Evolutionary conservation across 208 protist species (phyloP).

Genomic region (Leishmania lainsoni): DNA sequence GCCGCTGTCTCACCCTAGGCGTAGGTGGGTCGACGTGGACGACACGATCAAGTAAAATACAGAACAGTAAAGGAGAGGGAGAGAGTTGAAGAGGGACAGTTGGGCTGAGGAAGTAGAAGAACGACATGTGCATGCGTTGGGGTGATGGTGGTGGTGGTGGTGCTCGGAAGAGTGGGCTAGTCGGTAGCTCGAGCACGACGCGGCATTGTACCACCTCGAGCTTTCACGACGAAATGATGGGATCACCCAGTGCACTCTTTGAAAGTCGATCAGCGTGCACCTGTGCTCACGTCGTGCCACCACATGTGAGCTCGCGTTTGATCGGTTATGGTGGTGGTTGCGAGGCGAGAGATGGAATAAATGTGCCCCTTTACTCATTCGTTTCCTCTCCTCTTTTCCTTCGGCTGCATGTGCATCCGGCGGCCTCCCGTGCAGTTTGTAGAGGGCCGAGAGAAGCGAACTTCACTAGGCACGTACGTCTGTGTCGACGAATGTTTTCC

Average conservation of each 20-base stretch:
- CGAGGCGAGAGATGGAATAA: neutral
- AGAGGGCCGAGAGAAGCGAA: neutral
- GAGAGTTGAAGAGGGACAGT: neutral
- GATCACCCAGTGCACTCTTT: neutral
- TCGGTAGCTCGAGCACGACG: neutral
- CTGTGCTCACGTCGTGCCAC: neutral
- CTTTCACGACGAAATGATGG: neutral
- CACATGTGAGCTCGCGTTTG: neutral
- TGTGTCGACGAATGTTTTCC: neutral
- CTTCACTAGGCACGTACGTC: neutral
- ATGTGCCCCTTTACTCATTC: neutral
- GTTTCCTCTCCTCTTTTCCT: neutral
- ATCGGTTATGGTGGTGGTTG: neutral
- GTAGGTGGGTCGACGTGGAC: neutral
- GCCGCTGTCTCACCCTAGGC: neutral
- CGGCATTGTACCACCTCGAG: neutral
- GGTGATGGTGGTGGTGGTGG: neutral
- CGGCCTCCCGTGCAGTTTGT: neutral
- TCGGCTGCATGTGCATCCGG: neutral
- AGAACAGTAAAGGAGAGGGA: neutral
- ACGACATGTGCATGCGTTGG: neutral
- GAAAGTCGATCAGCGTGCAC: neutral
- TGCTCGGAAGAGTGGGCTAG: neutral
- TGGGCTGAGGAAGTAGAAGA: neutral
- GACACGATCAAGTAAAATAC: neutral